Evolutionary conservation across 2,329 filamentous ascomycete genomes (phyloP).

Genomic region (Ciborinia camelliae): DNA sequence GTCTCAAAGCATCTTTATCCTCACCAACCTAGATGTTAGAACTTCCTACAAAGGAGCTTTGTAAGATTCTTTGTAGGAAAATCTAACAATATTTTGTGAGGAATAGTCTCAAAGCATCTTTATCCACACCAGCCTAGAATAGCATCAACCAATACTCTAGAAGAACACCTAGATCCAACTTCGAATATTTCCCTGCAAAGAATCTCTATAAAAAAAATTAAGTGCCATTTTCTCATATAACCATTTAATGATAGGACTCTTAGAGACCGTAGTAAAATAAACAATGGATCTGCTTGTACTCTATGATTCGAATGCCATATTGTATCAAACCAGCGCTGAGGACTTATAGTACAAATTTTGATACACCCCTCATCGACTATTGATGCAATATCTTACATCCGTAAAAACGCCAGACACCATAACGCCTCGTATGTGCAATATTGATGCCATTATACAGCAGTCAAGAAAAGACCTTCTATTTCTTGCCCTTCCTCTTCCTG

Average conservation of each 20-base stretch:
- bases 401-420: conserved; percentile 6
- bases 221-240: neutral
- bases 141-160: neutral
- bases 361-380: neutral
- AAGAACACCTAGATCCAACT: neutral
- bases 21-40: neutral
- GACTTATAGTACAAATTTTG: neutral
- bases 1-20: neutral
- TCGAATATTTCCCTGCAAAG: neutral
- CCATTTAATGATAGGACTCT: neutral
- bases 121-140: neutral
- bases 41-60: too few relatives aligned
- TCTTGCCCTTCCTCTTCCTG: conserved; percentile 64
- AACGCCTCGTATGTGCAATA: conserved; percentile 5
- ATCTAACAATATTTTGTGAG: too few relatives aligned
- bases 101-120: neutral
- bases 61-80: too few relatives aligned
- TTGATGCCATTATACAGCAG: conserved; percentile 14
- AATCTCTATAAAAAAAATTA: neutral
- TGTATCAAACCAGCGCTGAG: neutral
- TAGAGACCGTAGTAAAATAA: neutral
- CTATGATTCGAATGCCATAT: neutral
- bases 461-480: conserved; percentile 41
- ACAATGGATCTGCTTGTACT: neutral
- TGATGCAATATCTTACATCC: conserved; percentile 12